Evolutionary conservation across 192 early-diverging fungal species (phyloP), one percentile per base, ranked within the genome.

Genomic region (Spinellus fusiger): DNA sequence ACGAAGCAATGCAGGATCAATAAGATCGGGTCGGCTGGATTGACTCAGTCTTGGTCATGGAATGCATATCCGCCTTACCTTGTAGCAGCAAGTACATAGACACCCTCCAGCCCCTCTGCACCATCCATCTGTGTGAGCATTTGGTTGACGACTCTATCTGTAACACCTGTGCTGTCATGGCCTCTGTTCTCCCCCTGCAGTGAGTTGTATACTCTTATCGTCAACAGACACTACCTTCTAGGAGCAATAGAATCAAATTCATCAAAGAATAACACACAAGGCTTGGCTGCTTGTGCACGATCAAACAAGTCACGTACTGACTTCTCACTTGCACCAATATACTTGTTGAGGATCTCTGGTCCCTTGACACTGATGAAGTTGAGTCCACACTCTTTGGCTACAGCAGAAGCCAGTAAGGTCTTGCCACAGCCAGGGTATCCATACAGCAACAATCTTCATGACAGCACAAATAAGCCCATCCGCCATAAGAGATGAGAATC

Each of bases 341-440:
- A 99, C 82, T 98, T 99, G 75, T 97, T 98, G 48, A 99, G 70
- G 31, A 99, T 79, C 65, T 99, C 95, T 1, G 96, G 96, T 10
- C 96, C 96, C 70, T 99, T 99, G 64, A 94, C 92, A 50, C 85
- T 88, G 62, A 99, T 96, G 68, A 98, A 97, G 65, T 96, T 96
- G 32, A 99, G 69, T 10, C 95, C 95, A 60, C 94, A 99, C 69
- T 99, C 93, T 54, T 93, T 89, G 15, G 95, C 95, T 4, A 96
- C 91, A 0, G 96, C 95, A 4, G 90, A 92, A 1, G 96, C 95
- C 16, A 99, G 73, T 64, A 99, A 68, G 4, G 96, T 99, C 64
- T 99, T 99, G 25, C 96, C 96, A 74, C 96, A 99, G n/a, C 96
- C 96, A 4, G 96, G 95, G 59, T 88, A 96, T 5, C 96, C 96